These are phyloP conservation scores for Lachancea fermentati DNA, from an alignment of 805 yeast species.

Conservation along the genomic window DNA sequence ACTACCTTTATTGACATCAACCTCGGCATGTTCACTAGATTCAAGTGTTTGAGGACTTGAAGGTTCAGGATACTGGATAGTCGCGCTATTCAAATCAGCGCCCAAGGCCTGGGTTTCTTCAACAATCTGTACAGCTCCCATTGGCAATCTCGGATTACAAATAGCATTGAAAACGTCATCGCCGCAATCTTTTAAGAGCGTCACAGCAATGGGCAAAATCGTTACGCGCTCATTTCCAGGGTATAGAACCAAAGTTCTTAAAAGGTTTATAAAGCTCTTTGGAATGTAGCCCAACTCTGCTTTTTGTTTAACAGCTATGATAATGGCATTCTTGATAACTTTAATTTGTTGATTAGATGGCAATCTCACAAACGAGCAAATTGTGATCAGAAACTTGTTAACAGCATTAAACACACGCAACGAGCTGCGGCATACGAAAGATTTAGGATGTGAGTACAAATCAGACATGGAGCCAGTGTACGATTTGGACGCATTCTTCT, in stretches of 20 bases:
- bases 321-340: conserved; percentile 43
- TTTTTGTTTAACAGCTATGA: conserved; percentile 33
- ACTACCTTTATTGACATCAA: too few relatives aligned
- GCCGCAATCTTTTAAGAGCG: conserved; percentile 40
- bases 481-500: conserved; percentile 39
- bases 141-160: conserved; percentile 74
- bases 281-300: conserved; percentile 27
- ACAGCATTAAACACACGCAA: conserved; percentile 28
- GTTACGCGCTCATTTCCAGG: conserved; percentile 64
- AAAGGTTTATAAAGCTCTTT: conserved; percentile 31
- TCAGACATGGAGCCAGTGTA: conserved; percentile 56
- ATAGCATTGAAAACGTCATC: conserved; percentile 53
- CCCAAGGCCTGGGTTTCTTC: conserved; percentile 2
- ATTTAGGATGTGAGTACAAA: conserved; percentile 56
- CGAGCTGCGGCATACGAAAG: conserved; percentile 44
- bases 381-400: conserved; percentile 40
- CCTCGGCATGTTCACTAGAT: too few relatives aligned
- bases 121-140: conserved; percentile 27
- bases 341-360: conserved; percentile 60
- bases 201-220: conserved; percentile 63
- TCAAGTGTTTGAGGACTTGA: too few relatives aligned
- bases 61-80: too few relatives aligned
- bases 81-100: too few relatives aligned
- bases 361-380: conserved; percentile 45
- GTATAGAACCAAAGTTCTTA: conserved; percentile 54